Evolutionary conservation across 129 eudicot species (phyloP).

Genomic region (Saussurea involucrata): DNA sequence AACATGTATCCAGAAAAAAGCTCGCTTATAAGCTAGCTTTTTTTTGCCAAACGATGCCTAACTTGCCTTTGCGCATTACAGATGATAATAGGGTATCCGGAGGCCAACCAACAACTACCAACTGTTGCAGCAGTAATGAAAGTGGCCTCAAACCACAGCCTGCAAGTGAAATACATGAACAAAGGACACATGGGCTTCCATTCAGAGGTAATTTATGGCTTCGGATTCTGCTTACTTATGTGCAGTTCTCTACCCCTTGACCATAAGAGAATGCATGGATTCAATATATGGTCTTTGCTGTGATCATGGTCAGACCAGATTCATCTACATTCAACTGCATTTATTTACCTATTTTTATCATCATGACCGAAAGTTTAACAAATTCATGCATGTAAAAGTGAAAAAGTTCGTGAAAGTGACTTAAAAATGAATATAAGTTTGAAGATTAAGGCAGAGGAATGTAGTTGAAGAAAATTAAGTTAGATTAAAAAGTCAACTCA

Average conservation of each 20-base stretch:
- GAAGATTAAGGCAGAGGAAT: no score
- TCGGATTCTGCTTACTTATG: not conserved
- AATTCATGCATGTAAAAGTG: no score
- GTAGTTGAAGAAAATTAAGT: no score
- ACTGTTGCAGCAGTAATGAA: conserved; percentile 56
- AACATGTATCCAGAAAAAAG: no score
- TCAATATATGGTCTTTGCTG: not conserved
- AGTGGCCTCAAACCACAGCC: conserved; percentile 44
- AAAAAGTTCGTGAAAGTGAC: no score
- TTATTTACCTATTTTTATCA: no score
- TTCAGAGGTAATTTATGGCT: conserved; percentile 40
- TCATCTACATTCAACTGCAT: no score
- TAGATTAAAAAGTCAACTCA: no score
- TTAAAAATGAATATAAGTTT: no score
- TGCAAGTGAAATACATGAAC: conserved; percentile 42
- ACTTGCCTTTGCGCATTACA: conserved; percentile 17
- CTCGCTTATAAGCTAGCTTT: no score
- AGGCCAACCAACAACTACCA: conserved; percentile 35
- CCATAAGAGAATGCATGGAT: not conserved
- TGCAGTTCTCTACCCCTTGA: not conserved
- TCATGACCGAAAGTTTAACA: no score
- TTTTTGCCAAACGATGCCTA: no score
- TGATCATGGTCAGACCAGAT: not conserved
- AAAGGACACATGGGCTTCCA: conserved; percentile 37
- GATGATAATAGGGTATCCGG: conserved; percentile 40